Evolutionary conservation across 306 rosid genomes (phyloP), one percentile per base, ranked within the genome.

Genomic region (Begonia peltatifolia): DNA sequence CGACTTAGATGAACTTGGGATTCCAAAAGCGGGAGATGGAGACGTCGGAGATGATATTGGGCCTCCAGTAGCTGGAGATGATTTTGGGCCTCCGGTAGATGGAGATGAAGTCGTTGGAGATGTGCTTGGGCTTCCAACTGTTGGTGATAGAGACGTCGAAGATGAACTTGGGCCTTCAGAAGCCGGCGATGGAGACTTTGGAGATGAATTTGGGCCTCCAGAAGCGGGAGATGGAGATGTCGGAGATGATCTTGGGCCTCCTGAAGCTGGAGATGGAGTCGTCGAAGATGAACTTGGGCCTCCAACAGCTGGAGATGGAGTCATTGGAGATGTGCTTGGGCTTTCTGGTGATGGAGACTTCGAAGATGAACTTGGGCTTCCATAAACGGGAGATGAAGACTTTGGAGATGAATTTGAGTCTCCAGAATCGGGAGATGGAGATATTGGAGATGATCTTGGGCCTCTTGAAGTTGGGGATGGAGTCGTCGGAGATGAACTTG

Each of bases 121-220:
- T 17, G 65, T 16, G 11, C 22, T 9, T 9, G 62, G 44, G 11
- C 53, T 8, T 15, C 0, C 41, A 13, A n/a, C n/a, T n/a, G n/a
- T n/a, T n/a, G n/a, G n/a, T n/a, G n/a, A n/a, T n/a, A n/a, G n/a
- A n/a, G 20, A 20, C 4, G 46, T 7, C 8, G 55, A 17, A 41
- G 58, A 30, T 30, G 38, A 5, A 3, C 38, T 30, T 30, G 38
- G 38, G 38, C 38, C 35, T 7, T 57, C 9, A n/a, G 55, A 7
- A 30, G 38, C 0, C 10, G 57, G 53, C 10, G 23, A 1, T 16
- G 46, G 22, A 46, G 60, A 48, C 2, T 46, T 36, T 36, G 62
- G 20, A 8, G 67, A 57, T 4, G 38, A 1, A 5, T 67, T 74
- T 12, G 67, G 58, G 4, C 42, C 14, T n/a, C 72, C 6, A 1